Evolutionary conservation across 768 basidiomycete species (phyloP).

Genomic region (Trametes gibbosa): DNA sequence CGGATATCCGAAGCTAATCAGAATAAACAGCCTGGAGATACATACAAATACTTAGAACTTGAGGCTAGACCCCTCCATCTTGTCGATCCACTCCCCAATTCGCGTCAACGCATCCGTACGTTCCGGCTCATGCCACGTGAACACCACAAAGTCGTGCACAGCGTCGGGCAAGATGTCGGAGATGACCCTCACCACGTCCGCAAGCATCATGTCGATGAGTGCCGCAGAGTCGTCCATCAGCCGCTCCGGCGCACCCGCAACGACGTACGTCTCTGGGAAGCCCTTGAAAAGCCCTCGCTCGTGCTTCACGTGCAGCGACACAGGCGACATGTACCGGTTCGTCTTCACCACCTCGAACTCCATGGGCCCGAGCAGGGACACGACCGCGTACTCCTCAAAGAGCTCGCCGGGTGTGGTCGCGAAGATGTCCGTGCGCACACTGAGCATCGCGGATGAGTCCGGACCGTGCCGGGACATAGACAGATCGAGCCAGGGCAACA

Average conservation of each 20-base stretch:
- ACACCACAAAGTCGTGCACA: conserved; percentile 16
- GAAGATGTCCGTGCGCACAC: conserved; percentile 31
- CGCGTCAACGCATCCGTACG: conserved; percentile 9
- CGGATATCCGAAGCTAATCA: background rate
- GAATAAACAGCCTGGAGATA: background rate
- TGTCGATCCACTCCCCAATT: conserved; percentile 12
- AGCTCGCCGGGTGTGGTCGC: conserved; percentile 10
- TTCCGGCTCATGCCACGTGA: conserved; percentile 21
- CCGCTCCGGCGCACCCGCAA: conserved; percentile 55
- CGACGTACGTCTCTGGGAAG: conserved; percentile 62
- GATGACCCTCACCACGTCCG: conserved; percentile 48
- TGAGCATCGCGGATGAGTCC: background rate
- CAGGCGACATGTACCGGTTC: conserved; percentile 60
- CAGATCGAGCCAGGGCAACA: conserved; percentile 59
- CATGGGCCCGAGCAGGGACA: conserved; percentile 47
- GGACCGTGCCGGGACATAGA: conserved; percentile 36
- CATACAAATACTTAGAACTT: background rate
- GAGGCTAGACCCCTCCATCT: background rate
- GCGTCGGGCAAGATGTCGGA: conserved; percentile 40
- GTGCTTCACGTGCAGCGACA: conserved; percentile 38
- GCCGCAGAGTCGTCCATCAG: conserved; percentile 51
- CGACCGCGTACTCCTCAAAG: conserved; percentile 33
- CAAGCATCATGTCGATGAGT: conserved; percentile 46
- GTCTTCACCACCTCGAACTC: conserved; percentile 42
- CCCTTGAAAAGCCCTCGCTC: conserved; percentile 44